Conservation (phyloP, 768 basidiomycete genomes). For the Lepiota brunneoincarnata region DNA sequence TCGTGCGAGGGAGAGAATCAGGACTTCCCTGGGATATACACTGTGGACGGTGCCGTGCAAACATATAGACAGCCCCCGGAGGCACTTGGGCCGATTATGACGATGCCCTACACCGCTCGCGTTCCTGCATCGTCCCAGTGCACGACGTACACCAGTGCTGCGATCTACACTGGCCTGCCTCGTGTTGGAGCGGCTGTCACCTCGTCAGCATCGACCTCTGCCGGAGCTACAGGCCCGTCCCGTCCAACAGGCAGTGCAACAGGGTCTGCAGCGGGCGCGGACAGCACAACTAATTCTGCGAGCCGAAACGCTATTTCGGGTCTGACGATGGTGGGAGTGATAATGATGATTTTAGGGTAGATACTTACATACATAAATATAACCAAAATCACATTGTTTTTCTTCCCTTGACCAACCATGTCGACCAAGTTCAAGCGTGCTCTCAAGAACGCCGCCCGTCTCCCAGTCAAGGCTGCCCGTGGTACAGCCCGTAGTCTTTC, state of each 20-base stretch:
- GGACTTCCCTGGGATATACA: conserved; percentile 52
- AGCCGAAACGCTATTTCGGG: neutral
- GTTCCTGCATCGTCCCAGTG: conserved; percentile 38
- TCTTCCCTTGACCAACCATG: neutral
- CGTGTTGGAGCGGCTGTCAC: conserved; percentile 10
- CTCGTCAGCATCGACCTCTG: neutral
- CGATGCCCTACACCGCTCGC: conserved; percentile 36
- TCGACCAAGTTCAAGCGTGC: conserved; percentile 50
- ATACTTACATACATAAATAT: neutral
- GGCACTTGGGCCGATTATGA: conserved; percentile 30
- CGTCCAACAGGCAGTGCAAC: conserved; percentile 4
- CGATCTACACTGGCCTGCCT: conserved; percentile 26
- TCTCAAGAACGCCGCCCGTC: conserved; percentile 55
- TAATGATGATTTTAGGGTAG: neutral
- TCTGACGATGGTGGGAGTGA: neutral
- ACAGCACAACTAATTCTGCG: neutral
- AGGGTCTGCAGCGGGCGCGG: conserved; percentile 4
- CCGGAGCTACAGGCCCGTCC: conserved; percentile 10
- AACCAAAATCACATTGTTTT: neutral
- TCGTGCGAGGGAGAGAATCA: conserved; percentile 61
- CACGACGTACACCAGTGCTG: conserved; percentile 24
- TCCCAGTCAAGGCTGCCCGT: conserved; percentile 30
- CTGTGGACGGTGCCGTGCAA: conserved; percentile 20
- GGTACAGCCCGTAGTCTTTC: conserved; percentile 16
- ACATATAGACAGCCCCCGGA: conserved; percentile 43